Evolutionary conservation across 73 alveolate species (phyloP), one percentile per base, ranked within the genome.

Genomic region (Tetrahymena elliotti): DNA sequence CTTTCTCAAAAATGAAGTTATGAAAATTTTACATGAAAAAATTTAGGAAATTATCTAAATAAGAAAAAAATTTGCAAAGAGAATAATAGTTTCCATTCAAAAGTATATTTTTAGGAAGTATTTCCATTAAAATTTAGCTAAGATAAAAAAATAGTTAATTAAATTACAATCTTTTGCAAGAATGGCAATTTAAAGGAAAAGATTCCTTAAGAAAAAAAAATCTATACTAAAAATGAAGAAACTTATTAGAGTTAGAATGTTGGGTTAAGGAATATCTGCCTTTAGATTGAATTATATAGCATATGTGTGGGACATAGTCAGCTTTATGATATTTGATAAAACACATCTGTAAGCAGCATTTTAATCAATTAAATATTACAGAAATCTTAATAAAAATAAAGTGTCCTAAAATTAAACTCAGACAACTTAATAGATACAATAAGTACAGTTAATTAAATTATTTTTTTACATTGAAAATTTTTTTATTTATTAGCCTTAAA

Each of bases 21-120:
- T 94, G 83, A 20, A 47, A 35, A 88, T 94, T 38, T 47, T 94
- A 0, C 95, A 94, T 83, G 96, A 94, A 31, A 31, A 68, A 24
- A 68, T 68, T 31, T 68, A 68, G 33, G 34, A 68, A 31, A 68
- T 68, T 68, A 68, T 68, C n/a, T 68, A 2, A 10, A 3, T 18
- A 27, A 16, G 88, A 68, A 68, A 68, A 68, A 31, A 27, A 6
- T 24, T 22, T 9, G 88, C 88, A 68, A 68, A 68, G 38, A 11
- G 36, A 68, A 68, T 68, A 22, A 68, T 68, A 22, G 36, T 68
- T 36, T 68, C 88, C 1, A 24, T 68, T 4, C n/a, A 68, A 24
- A 68, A 68, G n/a, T 68, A 68, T 31, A 3, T 68, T 3, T 68
- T 68, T 31, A 68, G 88, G 22, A 68, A 68, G 33, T 27, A 68